These are phyloP conservation scores for Dothistroma pini DNA, from an alignment of 2,329 filamentous ascomycete species.

Conservation along the genomic window DNA sequence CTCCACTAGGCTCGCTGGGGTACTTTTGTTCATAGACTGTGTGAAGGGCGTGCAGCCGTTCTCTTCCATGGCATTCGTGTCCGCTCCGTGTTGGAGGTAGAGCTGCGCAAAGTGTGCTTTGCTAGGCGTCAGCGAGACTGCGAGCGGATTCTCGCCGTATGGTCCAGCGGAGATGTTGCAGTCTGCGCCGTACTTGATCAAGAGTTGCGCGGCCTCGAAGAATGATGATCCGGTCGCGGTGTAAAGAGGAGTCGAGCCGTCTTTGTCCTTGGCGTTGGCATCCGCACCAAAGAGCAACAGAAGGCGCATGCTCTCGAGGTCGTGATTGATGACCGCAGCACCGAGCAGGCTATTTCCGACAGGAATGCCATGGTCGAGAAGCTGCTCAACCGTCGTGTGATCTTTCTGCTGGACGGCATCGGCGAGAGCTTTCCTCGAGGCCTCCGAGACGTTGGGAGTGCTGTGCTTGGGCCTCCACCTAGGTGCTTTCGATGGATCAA, in stretches of 20 bases:
- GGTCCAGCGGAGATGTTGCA: conserved; percentile 51
- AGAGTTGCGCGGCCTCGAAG: conserved; percentile 54
- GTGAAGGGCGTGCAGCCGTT: conserved; percentile 61
- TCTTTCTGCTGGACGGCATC: conserved; percentile 29
- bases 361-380: conserved; percentile 25
- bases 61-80: conserved; percentile 50
- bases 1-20: conserved; percentile 54
- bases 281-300: conserved; percentile 59
- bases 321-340: conserved; percentile 27
- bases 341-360: conserved; percentile 22
- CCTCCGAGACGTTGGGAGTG: conserved; percentile 29
- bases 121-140: conserved; percentile 48
- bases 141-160: conserved; percentile 55
- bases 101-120: conserved; percentile 57
- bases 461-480: conserved; percentile 22
- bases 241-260: conserved; percentile 61
- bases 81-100: conserved; percentile 59
- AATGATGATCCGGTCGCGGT: conserved; percentile 45
- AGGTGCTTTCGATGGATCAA: conserved; percentile 27
- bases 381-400: conserved; percentile 28
- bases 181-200: conserved; percentile 63
- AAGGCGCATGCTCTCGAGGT: conserved; percentile 45
- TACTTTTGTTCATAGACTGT: conserved; percentile 57
- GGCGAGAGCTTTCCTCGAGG: conserved; percentile 42
- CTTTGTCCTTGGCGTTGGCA: conserved; percentile 55